Percentiles rank a stretch among this genome's conserved stretches.
These are phyloP conservation scores for Cercophora sp. DNA, from an alignment of 495 filamentous ascomycete genomes.

Conservation along the genomic window DNA sequence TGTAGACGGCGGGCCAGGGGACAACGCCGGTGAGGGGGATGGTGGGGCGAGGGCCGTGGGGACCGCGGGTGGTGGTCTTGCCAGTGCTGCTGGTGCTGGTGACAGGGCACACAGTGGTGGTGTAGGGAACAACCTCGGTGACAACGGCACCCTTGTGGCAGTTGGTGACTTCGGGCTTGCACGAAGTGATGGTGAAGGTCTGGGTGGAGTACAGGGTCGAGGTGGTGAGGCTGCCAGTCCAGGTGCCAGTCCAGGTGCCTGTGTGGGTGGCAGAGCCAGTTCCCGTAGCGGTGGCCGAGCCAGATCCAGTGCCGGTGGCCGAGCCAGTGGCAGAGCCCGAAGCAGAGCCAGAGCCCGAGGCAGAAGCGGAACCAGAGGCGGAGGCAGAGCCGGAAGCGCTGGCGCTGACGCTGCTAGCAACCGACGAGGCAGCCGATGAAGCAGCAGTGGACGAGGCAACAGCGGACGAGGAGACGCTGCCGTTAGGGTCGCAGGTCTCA, in stretches of 20 bases:
- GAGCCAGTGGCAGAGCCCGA: background rate
- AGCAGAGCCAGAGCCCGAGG: too few relatives aligned
- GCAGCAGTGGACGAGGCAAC: too few relatives aligned
- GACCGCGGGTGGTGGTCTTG: background rate
- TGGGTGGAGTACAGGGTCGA: constrained; percentile 19
- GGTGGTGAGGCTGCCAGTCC: background rate
- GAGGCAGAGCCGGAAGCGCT: too few relatives aligned
- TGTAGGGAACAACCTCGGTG: constrained; percentile 27
- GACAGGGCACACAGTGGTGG: constrained; percentile 25
- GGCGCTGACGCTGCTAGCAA: too few relatives aligned
- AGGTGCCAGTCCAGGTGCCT: constrained; percentile 6
- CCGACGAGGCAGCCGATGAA: too few relatives aligned
- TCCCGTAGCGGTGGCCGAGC: background rate
- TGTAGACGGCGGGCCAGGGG: background rate
- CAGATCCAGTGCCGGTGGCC: too few relatives aligned
- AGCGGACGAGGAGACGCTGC: background rate
- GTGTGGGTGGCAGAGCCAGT: background rate
- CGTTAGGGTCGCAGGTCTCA: background rate
- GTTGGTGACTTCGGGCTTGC: constrained; percentile 50
- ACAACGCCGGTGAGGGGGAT: background rate
- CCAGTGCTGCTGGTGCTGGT: background rate
- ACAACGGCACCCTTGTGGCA: constrained; percentile 46
- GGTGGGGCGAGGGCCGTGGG: too few relatives aligned
- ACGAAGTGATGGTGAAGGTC: constrained; percentile 34
- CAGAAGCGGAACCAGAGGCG: too few relatives aligned